These are phyloP conservation scores for Capsicum pubescens DNA, from an alignment of 257 asterid species.

Conservation along the genomic window DNA sequence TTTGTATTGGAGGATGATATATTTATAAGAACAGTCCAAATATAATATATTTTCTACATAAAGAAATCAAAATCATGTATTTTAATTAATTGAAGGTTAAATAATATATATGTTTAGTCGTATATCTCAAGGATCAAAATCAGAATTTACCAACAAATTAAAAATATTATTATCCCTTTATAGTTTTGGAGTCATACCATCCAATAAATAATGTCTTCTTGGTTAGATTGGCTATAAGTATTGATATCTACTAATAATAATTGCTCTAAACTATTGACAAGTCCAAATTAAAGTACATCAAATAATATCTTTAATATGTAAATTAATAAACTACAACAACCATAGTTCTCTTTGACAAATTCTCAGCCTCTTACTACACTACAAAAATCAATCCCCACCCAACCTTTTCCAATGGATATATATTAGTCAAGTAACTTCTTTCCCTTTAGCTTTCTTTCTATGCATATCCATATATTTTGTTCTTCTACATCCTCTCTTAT, in stretches of 20 bases:
- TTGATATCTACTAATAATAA: neutral
- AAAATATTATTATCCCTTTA: neutral
- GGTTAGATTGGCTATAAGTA: neutral
- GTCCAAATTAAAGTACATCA: neutral
- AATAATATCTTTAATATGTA: neutral
- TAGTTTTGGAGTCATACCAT: neutral
- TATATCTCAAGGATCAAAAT: neutral
- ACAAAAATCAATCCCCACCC: conserved; percentile 20
- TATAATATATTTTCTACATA: neutral
- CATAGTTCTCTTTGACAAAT: conserved; percentile 35
- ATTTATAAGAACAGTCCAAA: neutral
- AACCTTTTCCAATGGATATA: conserved; percentile 17
- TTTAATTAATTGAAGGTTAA: neutral
- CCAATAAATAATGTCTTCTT: conserved; percentile 17
- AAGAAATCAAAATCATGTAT: neutral
- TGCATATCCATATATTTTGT: neutral
- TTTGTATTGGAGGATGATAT: neutral
- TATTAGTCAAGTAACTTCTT: neutral
- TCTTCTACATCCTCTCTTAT: neutral
- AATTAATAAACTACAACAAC: neutral
- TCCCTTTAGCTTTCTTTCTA: neutral
- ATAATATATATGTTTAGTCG: neutral
- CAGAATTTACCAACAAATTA: neutral
- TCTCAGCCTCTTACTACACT: too few species aligned
- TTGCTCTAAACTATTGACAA: neutral